Percentiles rank a stretch among this genome's conserved stretches.
Evolutionary conservation across 768 basidiomycete species (phyloP).

Genomic region (Mycena crocata): DNA sequence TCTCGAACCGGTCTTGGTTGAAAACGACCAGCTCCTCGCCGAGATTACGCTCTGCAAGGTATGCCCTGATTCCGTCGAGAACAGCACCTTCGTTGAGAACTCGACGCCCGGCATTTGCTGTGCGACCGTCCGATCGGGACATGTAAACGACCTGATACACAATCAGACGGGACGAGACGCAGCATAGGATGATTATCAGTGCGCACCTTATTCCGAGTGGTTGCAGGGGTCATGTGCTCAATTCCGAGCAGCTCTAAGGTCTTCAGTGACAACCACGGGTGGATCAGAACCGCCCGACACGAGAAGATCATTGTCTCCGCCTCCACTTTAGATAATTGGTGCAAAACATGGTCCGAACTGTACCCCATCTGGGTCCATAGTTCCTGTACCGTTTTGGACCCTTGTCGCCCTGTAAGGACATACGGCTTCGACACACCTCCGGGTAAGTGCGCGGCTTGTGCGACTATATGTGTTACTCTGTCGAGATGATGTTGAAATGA

Average conservation of each 20-base stretch:
- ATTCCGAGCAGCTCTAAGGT: slow-evolving; percentile 17
- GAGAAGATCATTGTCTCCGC: slow-evolving; percentile 19
- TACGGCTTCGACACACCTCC: background rate
- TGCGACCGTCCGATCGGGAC: slow-evolving; percentile 30
- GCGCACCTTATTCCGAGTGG: slow-evolving; percentile 28
- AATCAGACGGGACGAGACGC: background rate
- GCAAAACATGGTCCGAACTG: slow-evolving; percentile 10
- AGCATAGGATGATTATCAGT: background rate
- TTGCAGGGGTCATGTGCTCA: background rate
- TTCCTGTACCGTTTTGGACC: slow-evolving; percentile 8
- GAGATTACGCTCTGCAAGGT: slow-evolving; percentile 18
- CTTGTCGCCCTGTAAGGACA: slow-evolving; percentile 8
- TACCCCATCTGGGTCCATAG: slow-evolving; percentile 24
- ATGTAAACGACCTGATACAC: slow-evolving; percentile 25
- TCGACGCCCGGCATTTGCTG: slow-evolving; percentile 13
- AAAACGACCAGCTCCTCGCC: slow-evolving; percentile 34
- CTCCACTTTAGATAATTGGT: background rate
- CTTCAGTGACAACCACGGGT: slow-evolving; percentile 31
- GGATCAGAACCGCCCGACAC: slow-evolving; percentile 25
- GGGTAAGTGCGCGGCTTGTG: slow-evolving; percentile 14
- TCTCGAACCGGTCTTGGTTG: slow-evolving; percentile 4
- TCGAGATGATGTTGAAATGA: slow-evolving; percentile 34
- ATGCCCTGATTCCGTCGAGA: background rate
- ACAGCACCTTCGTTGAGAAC: slow-evolving; percentile 26
- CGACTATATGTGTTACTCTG: slow-evolving; percentile 28